Evolutionary conservation across 1,139 yeast species (phyloP).

Genomic region (Debaryomycetaceae sp.): DNA sequence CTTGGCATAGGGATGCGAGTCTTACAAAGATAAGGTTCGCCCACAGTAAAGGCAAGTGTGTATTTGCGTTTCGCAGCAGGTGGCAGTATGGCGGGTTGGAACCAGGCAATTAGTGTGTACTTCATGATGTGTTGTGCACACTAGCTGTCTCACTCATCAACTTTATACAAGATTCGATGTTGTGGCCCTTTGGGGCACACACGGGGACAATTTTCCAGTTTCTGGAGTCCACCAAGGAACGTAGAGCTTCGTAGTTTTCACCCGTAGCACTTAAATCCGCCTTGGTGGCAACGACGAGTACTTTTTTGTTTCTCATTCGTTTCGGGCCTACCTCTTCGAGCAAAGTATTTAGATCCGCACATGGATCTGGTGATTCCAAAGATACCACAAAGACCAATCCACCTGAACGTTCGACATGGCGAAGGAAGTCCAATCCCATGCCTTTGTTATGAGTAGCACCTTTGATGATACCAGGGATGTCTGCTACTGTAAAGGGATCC

Average conservation of each 20-base stretch:
- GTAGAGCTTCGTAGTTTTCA: slow-evolving; percentile 41
- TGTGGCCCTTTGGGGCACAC: slow-evolving; percentile 72
- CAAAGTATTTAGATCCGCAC: slow-evolving; percentile 57
- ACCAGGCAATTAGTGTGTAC: too few relatives aligned
- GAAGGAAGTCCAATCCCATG: slow-evolving; percentile 86
- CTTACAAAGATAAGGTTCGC: too few relatives aligned
- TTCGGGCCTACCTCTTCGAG: slow-evolving; percentile 66
- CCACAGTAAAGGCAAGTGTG: too few relatives aligned
- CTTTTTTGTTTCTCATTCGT: slow-evolving; percentile 56
- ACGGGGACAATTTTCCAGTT: slow-evolving; percentile 79
- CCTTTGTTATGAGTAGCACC: slow-evolving; percentile 87
- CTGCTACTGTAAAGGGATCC: slow-evolving; percentile 88
- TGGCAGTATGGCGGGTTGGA: too few relatives aligned
- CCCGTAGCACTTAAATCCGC: slow-evolving; percentile 68
- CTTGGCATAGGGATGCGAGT: too few relatives aligned
- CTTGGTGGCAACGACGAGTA: slow-evolving; percentile 83
- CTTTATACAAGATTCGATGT: slow-evolving; percentile 63
- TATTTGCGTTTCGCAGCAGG: too few relatives aligned
- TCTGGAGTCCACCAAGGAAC: slow-evolving; percentile 32
- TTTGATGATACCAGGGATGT: slow-evolving; percentile 90
- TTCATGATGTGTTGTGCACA: too few relatives aligned
- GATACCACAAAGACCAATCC: slow-evolving; percentile 87
- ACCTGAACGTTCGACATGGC: slow-evolving; percentile 89
- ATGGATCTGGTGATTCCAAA: slow-evolving; percentile 62
- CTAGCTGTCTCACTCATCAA: slow-evolving; percentile 72